Conservation (phyloP, 495 filamentous ascomycete species). For the Penicillium waksmanii region DNA sequence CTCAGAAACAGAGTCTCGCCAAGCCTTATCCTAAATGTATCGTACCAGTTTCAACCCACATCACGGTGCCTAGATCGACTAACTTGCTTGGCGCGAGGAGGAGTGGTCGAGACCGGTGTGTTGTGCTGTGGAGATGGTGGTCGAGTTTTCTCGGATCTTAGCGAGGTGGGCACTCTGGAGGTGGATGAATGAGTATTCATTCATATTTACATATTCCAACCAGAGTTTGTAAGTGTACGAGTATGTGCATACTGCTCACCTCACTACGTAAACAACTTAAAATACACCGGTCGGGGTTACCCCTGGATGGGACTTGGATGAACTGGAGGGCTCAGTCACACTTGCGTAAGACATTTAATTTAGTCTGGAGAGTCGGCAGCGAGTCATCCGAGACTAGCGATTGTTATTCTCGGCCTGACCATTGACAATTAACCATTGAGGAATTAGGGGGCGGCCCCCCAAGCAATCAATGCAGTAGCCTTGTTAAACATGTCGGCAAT, state of each 20-base stretch:
- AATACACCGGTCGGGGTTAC: neutral
- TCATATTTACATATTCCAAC: too few species aligned
- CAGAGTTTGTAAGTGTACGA: too few species aligned
- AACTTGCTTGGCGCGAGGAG: constrained; percentile 18
- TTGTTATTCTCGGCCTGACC: neutral
- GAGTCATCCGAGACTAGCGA: constrained; percentile 4
- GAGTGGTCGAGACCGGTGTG: constrained; percentile 16
- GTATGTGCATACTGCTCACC: too few species aligned
- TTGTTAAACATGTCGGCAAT: neutral
- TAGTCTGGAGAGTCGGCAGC: neutral
- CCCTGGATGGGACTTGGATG: neutral
- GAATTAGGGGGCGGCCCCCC: too few species aligned
- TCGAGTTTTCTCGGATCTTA: neutral
- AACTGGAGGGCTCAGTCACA: neutral
- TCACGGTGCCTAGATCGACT: constrained; percentile 25
- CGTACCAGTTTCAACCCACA: constrained; percentile 5
- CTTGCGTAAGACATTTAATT: constrained; percentile 2
- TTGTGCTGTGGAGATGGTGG: neutral
- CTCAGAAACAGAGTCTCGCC: constrained; percentile 26
- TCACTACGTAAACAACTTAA: too few species aligned
- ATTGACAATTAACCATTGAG: neutral
- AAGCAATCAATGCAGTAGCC: constrained; percentile 1
- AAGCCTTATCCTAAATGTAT: constrained; percentile 17
- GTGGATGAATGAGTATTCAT: neutral
- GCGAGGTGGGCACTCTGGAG: neutral